Base-by-base conservation (phyloP, 208 protist species). In the Crithidia fasciculata region DNA sequence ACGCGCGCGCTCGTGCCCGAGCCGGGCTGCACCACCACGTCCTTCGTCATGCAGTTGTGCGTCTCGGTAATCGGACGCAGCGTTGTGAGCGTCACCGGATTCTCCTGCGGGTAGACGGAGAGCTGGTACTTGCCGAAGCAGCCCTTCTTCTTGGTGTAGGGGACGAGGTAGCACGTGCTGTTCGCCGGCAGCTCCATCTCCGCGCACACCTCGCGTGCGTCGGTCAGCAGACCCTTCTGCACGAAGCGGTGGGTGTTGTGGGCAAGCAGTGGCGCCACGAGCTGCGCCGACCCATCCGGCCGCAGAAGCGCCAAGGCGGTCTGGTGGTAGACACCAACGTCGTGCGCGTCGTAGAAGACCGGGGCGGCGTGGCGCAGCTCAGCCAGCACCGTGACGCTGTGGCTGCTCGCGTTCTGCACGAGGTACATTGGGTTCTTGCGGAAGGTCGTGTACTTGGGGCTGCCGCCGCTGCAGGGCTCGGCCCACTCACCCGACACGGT, bases 341-440 rank as follows among this genome's bases (percentile, higher is more conserved):
- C 84, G 52, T 68, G 83, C 74, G 78, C 80, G 43, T 90, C 87
- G 28, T 81, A 68, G 73, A 83, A 88, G 8, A 91, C 59, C 28
- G 87, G 84, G 36, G 62, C 69, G 9, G 67, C 54, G 69, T 91
- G 82, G 58, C 84, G 87, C 64, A 93, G 68, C 80, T 95, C 91
- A 2, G 82, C 82, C 4, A 95, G 59, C 47, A 95, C 86, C 10
- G 78, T 85, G 10, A 85, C 82, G 3, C 88, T 73, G 10, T 84
- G 77, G 19, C 82, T 78, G 37, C 72, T 84, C 62, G 87, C 89
- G 81, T 95, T 95, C 83, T 92, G 83, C 60, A 95, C 80, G 9
- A 93, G 79, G 74, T 91, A 95, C 59, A 92, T 91, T 40, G 91
- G 91, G 74, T 95, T 95, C 59, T 77, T 87, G 67, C 88, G 91